Conservation (phyloP, 805 yeast species). For the Kluyveromyces nonfermentans region DNA sequence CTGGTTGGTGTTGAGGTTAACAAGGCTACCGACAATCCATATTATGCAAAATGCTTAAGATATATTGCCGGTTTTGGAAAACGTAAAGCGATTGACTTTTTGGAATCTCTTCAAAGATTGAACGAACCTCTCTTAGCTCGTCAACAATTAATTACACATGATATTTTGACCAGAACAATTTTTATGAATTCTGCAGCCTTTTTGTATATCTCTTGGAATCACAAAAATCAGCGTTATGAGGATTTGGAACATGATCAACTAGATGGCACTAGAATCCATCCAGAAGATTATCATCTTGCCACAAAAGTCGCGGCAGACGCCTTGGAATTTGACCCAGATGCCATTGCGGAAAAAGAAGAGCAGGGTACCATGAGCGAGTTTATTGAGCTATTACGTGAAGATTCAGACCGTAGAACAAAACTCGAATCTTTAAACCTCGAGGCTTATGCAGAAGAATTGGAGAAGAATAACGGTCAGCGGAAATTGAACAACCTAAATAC, state of each 20-base stretch:
- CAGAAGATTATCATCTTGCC: conserved; percentile 94
- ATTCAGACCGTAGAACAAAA: conserved; percentile 64
- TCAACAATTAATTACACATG: conserved; percentile 75
- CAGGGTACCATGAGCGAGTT: conserved; percentile 33
- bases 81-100: conserved; percentile 80
- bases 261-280: conserved; percentile 94
- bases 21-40: conserved; percentile 65
- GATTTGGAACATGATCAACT: conserved; percentile 65
- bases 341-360: conserved; percentile 49
- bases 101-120: conserved; percentile 61
- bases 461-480: conserved; percentile 34
- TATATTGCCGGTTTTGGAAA: conserved; percentile 92
- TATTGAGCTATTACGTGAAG: conserved; percentile 46
- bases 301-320: conserved; percentile 98
- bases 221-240: conserved; percentile 34
- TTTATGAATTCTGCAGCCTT: conserved; percentile 92
- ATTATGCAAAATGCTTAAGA: conserved; percentile 60
- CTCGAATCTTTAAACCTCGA: conserved; percentile 82
- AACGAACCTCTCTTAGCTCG: conserved; percentile 57
- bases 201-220: conserved; percentile 61
- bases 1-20: conserved; percentile 91
- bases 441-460: conserved; percentile 87
- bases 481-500: conserved; percentile 28
- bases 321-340: conserved; percentile 90
- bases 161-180: conserved; percentile 66